Evolutionary conservation across 1,284 basidiomycete species (phyloP).

Genomic region (Laetiporus sulphureus): DNA sequence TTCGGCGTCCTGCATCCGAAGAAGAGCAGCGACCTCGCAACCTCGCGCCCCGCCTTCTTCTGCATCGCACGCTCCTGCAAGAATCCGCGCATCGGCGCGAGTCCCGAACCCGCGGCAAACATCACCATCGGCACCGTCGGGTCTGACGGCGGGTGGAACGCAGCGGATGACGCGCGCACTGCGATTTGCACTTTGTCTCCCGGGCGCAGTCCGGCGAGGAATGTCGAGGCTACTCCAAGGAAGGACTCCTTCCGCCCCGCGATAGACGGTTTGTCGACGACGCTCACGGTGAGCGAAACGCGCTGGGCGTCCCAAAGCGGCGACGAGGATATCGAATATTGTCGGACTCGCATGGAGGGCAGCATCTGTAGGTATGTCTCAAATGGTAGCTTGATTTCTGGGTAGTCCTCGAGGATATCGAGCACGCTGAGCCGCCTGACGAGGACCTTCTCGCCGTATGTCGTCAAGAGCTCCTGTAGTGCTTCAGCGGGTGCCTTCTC

Average conservation of each 20-base stretch:
- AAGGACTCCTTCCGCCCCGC: conserved; percentile 30
- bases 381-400: conserved; percentile 34
- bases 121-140: conserved; percentile 38
- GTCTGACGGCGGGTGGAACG: conserved; percentile 43
- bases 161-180: conserved; percentile 34
- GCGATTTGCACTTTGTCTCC: conserved; percentile 41
- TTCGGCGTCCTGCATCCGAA: conserved; percentile 41
- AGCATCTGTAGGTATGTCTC: conserved; percentile 36
- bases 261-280: conserved; percentile 32
- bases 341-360: conserved; percentile 42
- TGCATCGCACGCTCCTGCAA: conserved; percentile 46
- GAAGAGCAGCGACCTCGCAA: conserved; percentile 39
- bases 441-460: conserved; percentile 32
- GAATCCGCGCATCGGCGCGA: conserved; percentile 50
- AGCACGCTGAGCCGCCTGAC: conserved; percentile 36
- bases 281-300: conserved; percentile 41
- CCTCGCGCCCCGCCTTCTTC: conserved; percentile 36
- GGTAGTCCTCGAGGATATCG: conserved; percentile 37
- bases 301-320: conserved; percentile 38
- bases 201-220: conserved; percentile 34
- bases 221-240: conserved; percentile 44
- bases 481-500: conserved; percentile 13
- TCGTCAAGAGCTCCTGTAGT: conserved; percentile 23
- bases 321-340: conserved; percentile 50
- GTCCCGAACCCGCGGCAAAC: conserved; percentile 43